Evolutionary conservation across 78 protist species (phyloP).

Genomic region (Acrasis kona): DNA sequence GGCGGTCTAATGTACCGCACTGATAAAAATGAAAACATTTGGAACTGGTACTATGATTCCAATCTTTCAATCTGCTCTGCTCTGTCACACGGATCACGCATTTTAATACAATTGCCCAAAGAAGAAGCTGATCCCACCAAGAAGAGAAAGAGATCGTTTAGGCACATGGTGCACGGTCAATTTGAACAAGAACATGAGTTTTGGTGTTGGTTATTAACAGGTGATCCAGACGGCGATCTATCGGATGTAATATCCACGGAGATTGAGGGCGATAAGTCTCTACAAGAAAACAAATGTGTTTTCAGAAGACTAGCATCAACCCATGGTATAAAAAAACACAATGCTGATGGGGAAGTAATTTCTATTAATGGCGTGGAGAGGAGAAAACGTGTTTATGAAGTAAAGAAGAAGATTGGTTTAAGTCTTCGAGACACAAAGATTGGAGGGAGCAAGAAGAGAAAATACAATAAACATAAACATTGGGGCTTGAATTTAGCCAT

Average conservation of each 20-base stretch:
- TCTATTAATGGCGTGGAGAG: background rate
- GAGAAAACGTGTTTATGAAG: background rate
- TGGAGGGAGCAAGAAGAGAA: too few species aligned
- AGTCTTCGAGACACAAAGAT: background rate
- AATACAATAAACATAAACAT: too few species aligned
- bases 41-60: background rate
- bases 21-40: background rate
- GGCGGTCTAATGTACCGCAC: background rate
- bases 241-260: background rate
- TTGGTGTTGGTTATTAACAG: conserved; percentile 1
- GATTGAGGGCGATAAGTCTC: background rate
- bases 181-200: background rate
- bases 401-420: background rate
- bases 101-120: background rate
- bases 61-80: background rate
- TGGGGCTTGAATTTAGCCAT: background rate
- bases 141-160: too few species aligned
- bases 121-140: background rate
- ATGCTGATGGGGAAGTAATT: background rate
- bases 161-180: too few species aligned
- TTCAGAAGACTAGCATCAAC: background rate
- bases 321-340: background rate
- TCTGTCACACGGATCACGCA: background rate
- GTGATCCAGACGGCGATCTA: background rate
- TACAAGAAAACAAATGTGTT: background rate